Percentiles rank a stretch among this genome's conserved stretches.
These are phyloP conservation scores for Aspergillus pseudonomiae DNA, from an alignment of 2,329 filamentous ascomycete species.

Conservation along the genomic window DNA sequence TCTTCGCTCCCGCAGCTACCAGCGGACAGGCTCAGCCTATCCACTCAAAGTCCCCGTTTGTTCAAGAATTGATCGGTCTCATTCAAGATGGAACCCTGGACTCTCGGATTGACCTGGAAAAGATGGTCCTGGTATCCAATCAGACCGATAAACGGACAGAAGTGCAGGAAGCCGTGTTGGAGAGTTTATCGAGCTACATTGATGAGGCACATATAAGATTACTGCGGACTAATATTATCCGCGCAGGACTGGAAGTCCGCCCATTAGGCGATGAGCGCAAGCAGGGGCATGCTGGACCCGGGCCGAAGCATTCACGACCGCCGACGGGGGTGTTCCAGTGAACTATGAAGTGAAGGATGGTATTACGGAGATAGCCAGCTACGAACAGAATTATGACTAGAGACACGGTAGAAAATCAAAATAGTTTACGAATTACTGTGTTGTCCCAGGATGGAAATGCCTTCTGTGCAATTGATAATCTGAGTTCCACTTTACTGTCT, in stretches of 20 bases:
- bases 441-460: not conserved
- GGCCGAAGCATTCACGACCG: conserved; percentile 1
- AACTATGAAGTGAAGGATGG: not conserved
- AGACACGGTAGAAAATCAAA: not conserved
- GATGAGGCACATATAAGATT: conserved; percentile 75
- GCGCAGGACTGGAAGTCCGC: conserved; percentile 74
- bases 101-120: conserved; percentile 82
- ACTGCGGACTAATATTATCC: conserved; percentile 73
- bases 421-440: not conserved
- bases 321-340: conserved; percentile 1
- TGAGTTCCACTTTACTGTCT: not conserved
- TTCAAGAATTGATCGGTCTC: conserved; percentile 72
- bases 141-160: conserved; percentile 66
- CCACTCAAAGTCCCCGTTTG: conserved; percentile 54
- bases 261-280: conserved; percentile 22
- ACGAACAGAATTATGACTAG: conserved; percentile 2
- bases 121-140: conserved; percentile 75
- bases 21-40: conserved; percentile 59
- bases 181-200: conserved; percentile 71
- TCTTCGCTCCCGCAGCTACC: conserved; percentile 62
- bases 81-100: conserved; percentile 73
- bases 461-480: not conserved
- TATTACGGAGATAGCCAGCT: not conserved
- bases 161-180: conserved; percentile 71
- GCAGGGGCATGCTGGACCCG: conserved; percentile 15